Evolutionary conservation across 2,329 filamentous ascomycete genomes (phyloP).

Genomic region (Ampelomyces quisqualis): DNA sequence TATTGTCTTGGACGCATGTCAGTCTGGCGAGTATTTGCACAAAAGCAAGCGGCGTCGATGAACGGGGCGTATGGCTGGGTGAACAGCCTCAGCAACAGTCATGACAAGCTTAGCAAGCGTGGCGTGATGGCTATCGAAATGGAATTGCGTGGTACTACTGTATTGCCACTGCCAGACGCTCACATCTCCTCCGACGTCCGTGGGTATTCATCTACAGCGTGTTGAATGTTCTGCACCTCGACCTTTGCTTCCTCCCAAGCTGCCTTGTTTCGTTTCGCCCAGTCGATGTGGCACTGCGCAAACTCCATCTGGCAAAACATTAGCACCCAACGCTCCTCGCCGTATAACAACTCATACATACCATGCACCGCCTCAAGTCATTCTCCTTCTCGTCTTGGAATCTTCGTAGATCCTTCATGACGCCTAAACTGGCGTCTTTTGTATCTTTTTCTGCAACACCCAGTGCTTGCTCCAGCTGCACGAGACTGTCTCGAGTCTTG

Average conservation of each 20-base stretch:
- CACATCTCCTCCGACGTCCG: slow-evolving; percentile 21
- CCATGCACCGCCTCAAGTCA: slow-evolving; percentile 92
- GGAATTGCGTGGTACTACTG: not conserved
- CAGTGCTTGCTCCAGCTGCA: slow-evolving; percentile 81
- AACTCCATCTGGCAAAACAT: slow-evolving; percentile 71
- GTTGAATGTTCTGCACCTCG: slow-evolving; percentile 84
- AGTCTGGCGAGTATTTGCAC: no score
- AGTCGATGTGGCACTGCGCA: slow-evolving; percentile 88
- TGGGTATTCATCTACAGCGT: slow-evolving; percentile 24
- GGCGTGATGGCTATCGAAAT: no score
- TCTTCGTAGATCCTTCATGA: slow-evolving; percentile 83
- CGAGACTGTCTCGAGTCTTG: slow-evolving; percentile 87
- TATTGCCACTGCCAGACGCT: slow-evolving; percentile 5
- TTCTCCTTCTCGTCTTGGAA: slow-evolving; percentile 97
- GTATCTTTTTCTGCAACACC: slow-evolving; percentile 88
- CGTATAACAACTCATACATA: slow-evolving; percentile 51
- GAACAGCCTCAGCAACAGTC: no score
- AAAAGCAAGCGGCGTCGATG: no score
- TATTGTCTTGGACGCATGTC: not conserved
- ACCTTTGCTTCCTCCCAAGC: slow-evolving; percentile 89
- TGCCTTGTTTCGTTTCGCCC: slow-evolving; percentile 87
- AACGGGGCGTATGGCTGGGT: no score
- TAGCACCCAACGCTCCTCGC: slow-evolving; percentile 2
- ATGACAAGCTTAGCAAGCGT: no score
- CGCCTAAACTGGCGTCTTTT: slow-evolving; percentile 84